These are phyloP conservation scores for Suillus subluteus DNA, from an alignment of 768 basidiomycete species.

Conservation along the genomic window DNA sequence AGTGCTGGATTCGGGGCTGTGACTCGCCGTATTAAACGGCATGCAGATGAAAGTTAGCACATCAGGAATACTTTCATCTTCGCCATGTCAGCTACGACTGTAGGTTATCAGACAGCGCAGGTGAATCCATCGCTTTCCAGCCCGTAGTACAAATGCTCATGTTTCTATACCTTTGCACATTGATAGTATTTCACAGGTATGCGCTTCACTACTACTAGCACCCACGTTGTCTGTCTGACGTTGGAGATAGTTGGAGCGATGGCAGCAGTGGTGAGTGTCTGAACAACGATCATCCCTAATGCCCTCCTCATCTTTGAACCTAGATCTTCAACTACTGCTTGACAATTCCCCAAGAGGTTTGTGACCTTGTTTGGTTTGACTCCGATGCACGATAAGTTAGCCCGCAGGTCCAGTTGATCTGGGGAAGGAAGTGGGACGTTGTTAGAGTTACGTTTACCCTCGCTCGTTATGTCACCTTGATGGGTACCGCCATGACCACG, in stretches of 20 bases:
- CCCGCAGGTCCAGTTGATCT: conserved; percentile 7
- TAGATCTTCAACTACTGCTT: conserved; percentile 11
- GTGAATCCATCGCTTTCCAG: not conserved
- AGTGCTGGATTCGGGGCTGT: not conserved
- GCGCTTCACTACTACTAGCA: not conserved
- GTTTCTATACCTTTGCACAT: not conserved
- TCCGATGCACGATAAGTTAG: no score
- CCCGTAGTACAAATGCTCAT: not conserved
- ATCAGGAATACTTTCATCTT: not conserved
- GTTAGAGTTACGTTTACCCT: not conserved
- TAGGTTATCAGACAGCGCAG: not conserved
- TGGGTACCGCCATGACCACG: conserved; percentile 6
- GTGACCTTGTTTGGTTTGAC: not conserved
- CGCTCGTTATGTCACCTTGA: conserved; percentile 9
- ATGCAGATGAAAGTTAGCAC: not conserved
- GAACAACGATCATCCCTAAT: not conserved
- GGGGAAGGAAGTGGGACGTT: conserved; percentile 3
- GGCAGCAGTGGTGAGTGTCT: not conserved
- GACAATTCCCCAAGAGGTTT: conserved; percentile 8
- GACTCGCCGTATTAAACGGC: not conserved
- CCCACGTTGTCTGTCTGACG: not conserved
- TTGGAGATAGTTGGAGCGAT: conserved; percentile 1
- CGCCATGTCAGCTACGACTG: not conserved
- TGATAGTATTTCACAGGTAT: not conserved
- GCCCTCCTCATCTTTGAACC: not conserved